A percentile compares a stretch with the other conserved stretches of the same genome.
These are phyloP conservation scores for Aspergillus unguis DNA, from an alignment of 2,329 filamentous ascomycete species.

Conservation along the genomic window DNA sequence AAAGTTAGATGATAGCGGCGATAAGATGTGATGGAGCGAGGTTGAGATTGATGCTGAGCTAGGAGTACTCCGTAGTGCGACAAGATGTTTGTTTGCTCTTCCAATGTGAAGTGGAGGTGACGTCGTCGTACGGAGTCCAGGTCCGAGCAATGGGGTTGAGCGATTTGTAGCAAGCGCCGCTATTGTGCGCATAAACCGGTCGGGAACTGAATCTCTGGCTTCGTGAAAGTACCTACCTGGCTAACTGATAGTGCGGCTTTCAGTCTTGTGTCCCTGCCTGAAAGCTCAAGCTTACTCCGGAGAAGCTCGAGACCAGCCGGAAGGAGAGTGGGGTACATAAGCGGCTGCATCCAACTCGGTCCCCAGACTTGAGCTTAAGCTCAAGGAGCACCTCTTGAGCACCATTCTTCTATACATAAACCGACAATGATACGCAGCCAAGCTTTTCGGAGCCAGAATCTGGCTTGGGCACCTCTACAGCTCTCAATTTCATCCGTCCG, in stretches of 20 bases:
- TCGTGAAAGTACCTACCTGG: no score
- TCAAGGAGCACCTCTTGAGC: background rate
- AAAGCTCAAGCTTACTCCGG: no score
- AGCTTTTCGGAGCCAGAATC: conserved; percentile 18
- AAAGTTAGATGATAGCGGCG: background rate
- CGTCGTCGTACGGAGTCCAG: background rate
- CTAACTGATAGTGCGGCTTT: no score
- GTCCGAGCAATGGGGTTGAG: no score
- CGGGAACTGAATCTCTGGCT: background rate
- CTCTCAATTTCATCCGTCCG: conserved; percentile 9
- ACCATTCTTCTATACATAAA: background rate
- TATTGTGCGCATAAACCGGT: background rate
- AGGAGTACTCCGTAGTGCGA: background rate
- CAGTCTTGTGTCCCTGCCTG: no score
- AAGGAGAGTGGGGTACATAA: background rate
- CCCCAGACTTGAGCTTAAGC: conserved; percentile 8
- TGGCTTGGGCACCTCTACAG: conserved; percentile 14
- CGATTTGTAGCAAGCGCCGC: no score
- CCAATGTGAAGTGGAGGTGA: background rate
- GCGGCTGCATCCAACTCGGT: background rate
- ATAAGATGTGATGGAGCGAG: background rate
- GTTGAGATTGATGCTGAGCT: background rate
- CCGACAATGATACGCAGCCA: conserved; percentile 23
- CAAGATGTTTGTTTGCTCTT: conserved; percentile 7
- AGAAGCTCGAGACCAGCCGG: background rate